Conservation (phyloP, 371 early-diverging fungal genomes). For the Apophysomyces variabilis region DNA sequence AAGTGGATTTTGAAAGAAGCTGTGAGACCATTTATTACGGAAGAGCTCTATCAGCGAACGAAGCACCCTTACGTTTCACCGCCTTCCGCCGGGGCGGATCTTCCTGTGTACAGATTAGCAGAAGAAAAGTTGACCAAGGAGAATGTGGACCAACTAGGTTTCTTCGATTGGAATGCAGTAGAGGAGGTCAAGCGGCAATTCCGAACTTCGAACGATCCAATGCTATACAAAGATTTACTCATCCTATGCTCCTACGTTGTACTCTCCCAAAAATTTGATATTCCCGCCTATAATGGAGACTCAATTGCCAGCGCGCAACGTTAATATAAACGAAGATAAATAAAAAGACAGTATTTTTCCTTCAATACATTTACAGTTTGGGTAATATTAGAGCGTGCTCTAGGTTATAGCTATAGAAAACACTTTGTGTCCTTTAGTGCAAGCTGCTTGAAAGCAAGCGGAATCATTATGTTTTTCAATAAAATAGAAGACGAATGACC, state of each 20-base stretch:
- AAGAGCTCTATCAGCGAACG: constrained; percentile 26
- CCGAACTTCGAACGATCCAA: constrained; percentile 8
- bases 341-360: too few relatives aligned
- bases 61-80: constrained; percentile 31
- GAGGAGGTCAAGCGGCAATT: constrained; percentile 8
- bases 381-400: too few relatives aligned
- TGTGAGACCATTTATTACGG: constrained; percentile 28
- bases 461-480: too few relatives aligned
- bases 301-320: not conserved
- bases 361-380: too few relatives aligned
- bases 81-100: constrained; percentile 16
- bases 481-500: too few relatives aligned
- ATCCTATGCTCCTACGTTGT: constrained; percentile 23
- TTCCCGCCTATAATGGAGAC: not conserved
- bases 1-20: constrained; percentile 34
- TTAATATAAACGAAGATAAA: not conserved
- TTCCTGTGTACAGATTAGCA: constrained; percentile 1
- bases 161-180: constrained; percentile 10
- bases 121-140: constrained; percentile 19
- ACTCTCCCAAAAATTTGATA: constrained; percentile 23
- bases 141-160: constrained; percentile 24
- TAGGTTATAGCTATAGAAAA: too few relatives aligned
- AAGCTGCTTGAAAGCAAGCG: too few relatives aligned
- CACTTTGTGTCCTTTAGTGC: too few relatives aligned
- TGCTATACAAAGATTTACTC: constrained; percentile 20